phyloP scores from a whole-genome alignment of 2,329 filamentous ascomycete species.

The Xylaria hypoxylon region DNA sequence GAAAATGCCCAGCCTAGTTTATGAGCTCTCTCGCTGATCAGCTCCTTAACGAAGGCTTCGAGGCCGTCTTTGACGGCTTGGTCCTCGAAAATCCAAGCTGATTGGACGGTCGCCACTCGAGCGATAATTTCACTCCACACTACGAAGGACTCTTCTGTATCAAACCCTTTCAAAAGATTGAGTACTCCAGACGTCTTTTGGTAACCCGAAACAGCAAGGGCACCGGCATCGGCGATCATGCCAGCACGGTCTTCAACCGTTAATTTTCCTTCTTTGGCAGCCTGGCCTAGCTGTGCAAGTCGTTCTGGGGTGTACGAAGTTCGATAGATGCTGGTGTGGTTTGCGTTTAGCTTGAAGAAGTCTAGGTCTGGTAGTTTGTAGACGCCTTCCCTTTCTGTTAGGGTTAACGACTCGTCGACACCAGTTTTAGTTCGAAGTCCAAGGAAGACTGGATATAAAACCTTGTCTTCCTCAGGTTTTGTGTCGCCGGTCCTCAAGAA shows the following conservation, averaged over 20 bases:
- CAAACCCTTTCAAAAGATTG: slow-evolving; percentile 86
- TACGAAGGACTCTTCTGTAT: slow-evolving; percentile 86
- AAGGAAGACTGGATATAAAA: slow-evolving; percentile 89
- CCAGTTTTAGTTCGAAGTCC: slow-evolving; percentile 87
- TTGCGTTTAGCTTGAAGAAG: slow-evolving; percentile 97
- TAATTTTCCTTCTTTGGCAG: slow-evolving; percentile 82
- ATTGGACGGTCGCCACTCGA: slow-evolving; percentile 80
- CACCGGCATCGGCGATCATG: slow-evolving; percentile 93
- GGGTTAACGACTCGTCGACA: slow-evolving; percentile 79
- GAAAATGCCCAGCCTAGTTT: slow-evolving; percentile 89
- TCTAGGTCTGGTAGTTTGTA: slow-evolving; percentile 83
- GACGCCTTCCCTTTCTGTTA: slow-evolving; percentile 76
- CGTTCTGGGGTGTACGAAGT: slow-evolving; percentile 88
- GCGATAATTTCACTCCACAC: slow-evolving; percentile 94
- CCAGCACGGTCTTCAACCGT: slow-evolving; percentile 92
- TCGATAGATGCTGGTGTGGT: slow-evolving; percentile 92
- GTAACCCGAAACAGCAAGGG: slow-evolving; percentile 88
- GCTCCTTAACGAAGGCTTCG: slow-evolving; percentile 82
- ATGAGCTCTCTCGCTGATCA: slow-evolving; percentile 84
- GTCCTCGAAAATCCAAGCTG: slow-evolving; percentile 91
- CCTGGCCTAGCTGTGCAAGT: slow-evolving; percentile 86
- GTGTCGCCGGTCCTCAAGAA: slow-evolving; percentile 94
- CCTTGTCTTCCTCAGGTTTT: slow-evolving; percentile 90
- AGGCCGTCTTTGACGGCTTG: slow-evolving; percentile 77
- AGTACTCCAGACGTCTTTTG: slow-evolving; percentile 92